These are phyloP conservation scores for Hebeloma cylindrosporum DNA, from an alignment of 768 basidiomycete genomes.

Conservation along the genomic window DNA sequence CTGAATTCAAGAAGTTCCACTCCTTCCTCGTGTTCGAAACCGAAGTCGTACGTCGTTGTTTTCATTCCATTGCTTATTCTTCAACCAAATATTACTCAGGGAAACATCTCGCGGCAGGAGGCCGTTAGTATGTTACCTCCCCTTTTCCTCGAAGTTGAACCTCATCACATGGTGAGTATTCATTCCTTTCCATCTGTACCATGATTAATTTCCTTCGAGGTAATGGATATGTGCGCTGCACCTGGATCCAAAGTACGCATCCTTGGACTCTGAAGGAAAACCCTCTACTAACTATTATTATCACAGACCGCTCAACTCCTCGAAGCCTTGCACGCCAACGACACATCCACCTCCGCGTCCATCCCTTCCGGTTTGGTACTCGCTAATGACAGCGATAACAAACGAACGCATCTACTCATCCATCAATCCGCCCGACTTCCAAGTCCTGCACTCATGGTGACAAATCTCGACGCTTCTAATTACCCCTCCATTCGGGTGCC, in stretches of 20 bases:
- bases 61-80: background rate
- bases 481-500: conserved; percentile 68
- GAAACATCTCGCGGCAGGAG: conserved; percentile 94
- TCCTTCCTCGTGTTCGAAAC: conserved; percentile 97
- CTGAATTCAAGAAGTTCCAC: conserved; percentile 93
- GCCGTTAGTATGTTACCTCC: conserved; percentile 99
- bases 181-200: background rate
- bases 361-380: conserved; percentile 85
- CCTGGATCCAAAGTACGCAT: conserved; percentile 91
- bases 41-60: conserved; percentile 72
- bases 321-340: conserved; percentile 87
- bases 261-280: background rate
- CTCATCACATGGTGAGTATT: conserved; percentile 75
- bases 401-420: conserved; percentile 93
- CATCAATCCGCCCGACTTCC: conserved; percentile 96
- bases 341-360: conserved; percentile 59
- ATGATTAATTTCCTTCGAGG: conserved; percentile 39
- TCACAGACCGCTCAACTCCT: conserved; percentile 89
- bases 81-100: conserved; percentile 45
- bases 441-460: conserved; percentile 89
- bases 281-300: background rate
- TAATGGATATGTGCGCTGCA: conserved; percentile 98
- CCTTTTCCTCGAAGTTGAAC: conserved; percentile 89
- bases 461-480: conserved; percentile 92
- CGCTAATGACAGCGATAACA: conserved; percentile 94